A percentile compares a stretch with the other conserved stretches of the same genome.
Evolutionary conservation across 1,284 basidiomycete species (phyloP).

Genomic region (Sporisorium iseilematis-ciliati): DNA sequence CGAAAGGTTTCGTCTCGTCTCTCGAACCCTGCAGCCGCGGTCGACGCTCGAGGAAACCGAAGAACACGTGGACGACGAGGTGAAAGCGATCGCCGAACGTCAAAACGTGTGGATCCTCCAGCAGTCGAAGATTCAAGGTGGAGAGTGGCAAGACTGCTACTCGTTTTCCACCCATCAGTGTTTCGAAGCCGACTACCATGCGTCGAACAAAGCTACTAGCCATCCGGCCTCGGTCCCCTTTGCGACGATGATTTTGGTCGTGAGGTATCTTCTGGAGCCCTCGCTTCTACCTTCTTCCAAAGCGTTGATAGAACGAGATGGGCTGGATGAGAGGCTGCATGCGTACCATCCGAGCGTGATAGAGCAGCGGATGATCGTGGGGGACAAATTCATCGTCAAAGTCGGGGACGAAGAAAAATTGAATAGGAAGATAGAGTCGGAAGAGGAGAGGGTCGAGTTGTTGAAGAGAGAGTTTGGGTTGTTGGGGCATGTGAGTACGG

Average conservation of each 20-base stretch:
- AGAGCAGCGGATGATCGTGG: constrained; percentile 37
- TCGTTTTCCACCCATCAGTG: constrained; percentile 21
- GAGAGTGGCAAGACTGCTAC: constrained; percentile 39
- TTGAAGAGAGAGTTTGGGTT: constrained; percentile 36
- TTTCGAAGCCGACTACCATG: constrained; percentile 27
- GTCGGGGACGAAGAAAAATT: constrained; percentile 4
- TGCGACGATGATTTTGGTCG: constrained; percentile 31
- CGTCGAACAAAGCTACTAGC: constrained; percentile 16
- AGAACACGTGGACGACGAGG: neutral
- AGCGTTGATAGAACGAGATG: constrained; percentile 7
- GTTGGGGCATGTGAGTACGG: constrained; percentile 10
- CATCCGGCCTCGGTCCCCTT: constrained; percentile 17
- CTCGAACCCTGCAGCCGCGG: constrained; percentile 8
- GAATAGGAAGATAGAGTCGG: constrained; percentile 3
- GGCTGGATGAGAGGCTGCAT: constrained; percentile 21
- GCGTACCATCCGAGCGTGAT: constrained; percentile 40
- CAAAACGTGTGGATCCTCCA: constrained; percentile 39
- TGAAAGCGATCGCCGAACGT: neutral
- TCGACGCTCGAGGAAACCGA: constrained; percentile 15
- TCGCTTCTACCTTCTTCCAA: neutral
- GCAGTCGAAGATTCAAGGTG: constrained; percentile 7
- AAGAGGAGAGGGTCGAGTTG: constrained; percentile 31
- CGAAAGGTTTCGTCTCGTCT: constrained; percentile 23
- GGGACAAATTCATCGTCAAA: constrained; percentile 22
- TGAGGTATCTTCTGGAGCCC: constrained; percentile 10